Evolutionary conservation across 371 early-diverging fungal genomes (phyloP).

Genomic region (Batkoa obscura): DNA sequence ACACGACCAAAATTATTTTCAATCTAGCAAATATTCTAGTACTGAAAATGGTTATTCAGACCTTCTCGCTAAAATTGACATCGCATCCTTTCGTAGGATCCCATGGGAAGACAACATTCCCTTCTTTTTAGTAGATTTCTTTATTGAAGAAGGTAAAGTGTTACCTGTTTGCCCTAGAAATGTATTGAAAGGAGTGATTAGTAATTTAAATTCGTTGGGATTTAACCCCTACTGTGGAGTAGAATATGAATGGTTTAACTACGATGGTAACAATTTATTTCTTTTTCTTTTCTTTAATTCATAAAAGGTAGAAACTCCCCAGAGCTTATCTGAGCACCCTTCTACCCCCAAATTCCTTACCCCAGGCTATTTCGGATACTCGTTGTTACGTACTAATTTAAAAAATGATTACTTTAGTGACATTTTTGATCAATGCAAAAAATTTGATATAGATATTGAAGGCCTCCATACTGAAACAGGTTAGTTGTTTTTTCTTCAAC

Average conservation of each 20-base stretch:
- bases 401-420: slow-evolving; percentile 51
- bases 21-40: slow-evolving; percentile 13
- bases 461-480: slow-evolving; percentile 66
- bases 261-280: slow-evolving; percentile 46
- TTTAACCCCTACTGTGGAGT: slow-evolving; percentile 43
- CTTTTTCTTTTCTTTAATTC: no score
- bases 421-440: slow-evolving; percentile 41
- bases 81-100: slow-evolving; percentile 38
- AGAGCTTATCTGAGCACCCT: slow-evolving; percentile 32
- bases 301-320: slow-evolving; percentile 57
- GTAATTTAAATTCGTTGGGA: slow-evolving; percentile 20
- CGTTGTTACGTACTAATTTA: slow-evolving; percentile 43
- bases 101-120: slow-evolving; percentile 63
- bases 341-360: slow-evolving; percentile 35
- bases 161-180: slow-evolving; percentile 45
- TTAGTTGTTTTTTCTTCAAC: slow-evolving; percentile 5
- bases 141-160: slow-evolving; percentile 24
- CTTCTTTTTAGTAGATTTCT: slow-evolving; percentile 48
- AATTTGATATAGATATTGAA: slow-evolving; percentile 47
- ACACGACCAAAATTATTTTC: slow-evolving; percentile 27
- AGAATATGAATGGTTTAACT: slow-evolving; percentile 70
- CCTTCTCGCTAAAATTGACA: slow-evolving; percentile 45
- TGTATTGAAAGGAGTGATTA: slow-evolving; percentile 29
- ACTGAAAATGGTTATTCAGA: slow-evolving; percentile 32
- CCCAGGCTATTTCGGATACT: slow-evolving; percentile 69